A percentile compares a stretch with the other conserved stretches of the same genome.
These are phyloP conservation scores for Pichia cactophila DNA, from an alignment of 1,139 yeast species.

Conservation along the genomic window DNA sequence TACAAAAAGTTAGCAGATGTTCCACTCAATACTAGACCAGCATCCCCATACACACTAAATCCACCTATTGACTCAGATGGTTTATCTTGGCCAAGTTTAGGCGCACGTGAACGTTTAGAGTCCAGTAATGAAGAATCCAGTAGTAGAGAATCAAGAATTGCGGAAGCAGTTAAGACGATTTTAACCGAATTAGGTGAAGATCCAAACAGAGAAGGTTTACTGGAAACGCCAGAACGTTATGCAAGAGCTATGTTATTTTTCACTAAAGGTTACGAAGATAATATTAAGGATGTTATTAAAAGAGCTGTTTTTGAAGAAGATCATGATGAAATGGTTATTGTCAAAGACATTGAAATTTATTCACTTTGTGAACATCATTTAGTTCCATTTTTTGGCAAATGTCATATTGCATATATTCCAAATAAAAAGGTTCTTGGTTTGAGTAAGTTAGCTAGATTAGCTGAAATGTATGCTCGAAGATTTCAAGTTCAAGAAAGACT, in stretches of 20 bases:
- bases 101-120: conserved; percentile 70
- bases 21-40: conserved; percentile 69
- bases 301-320: conserved; percentile 96
- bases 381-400: conserved; percentile 95
- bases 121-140: conserved; percentile 54
- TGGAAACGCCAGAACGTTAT: conserved; percentile 92
- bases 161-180: conserved; percentile 77
- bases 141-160: conserved; percentile 65
- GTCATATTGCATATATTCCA: conserved; percentile 95
- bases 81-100: conserved; percentile 88
- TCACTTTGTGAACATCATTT: conserved; percentile 95
- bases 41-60: conserved; percentile 72
- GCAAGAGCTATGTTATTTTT: conserved; percentile 94
- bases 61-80: conserved; percentile 91
- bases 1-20: conserved; percentile 20
- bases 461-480: conserved; percentile 94
- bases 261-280: conserved; percentile 95
- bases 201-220: conserved; percentile 74
- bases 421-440: conserved; percentile 90
- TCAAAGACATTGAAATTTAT: conserved; percentile 85
- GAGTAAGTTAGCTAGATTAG: conserved; percentile 86
- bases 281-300: conserved; percentile 82
- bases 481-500: conserved; percentile 95
- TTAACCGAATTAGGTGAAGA: conserved; percentile 89
- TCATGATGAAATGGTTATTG: conserved; percentile 98